Base-by-base conservation (phyloP, 306 rosid species). In the Pueraria montana region DNA sequence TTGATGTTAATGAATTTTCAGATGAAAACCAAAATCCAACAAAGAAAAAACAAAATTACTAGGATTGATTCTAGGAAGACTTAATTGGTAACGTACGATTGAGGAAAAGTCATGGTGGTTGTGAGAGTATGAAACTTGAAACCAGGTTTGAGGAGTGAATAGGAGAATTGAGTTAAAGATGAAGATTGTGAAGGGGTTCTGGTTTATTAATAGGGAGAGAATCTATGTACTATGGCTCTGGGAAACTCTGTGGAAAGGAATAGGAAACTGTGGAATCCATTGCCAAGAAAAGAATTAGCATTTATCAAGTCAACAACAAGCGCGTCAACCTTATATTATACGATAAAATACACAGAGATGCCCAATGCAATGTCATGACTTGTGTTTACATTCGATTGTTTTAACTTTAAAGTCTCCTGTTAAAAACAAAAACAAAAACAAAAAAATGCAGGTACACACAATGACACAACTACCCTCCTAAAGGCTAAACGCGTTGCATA, bases 91-190 rank as follows among this genome's bases (percentile, higher is more conserved):
- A 64, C 84, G 5, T 82, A 86, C 86, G 4, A 6, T 77, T 61
- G 38, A 68, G 78, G n/a, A 16, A 32, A 58, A 6, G 2, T 40
- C 86, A 83, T 83, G 77, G 59, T 77, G 73, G 1, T 6, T 13
- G 18, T 6, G 62, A 7, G 68, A 13, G 34, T 52, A 34, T 1
- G 9, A 18, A 2, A 36, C 1, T 18, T 69, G 34, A 67, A 65
- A 36, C 0, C 1, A 8, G 49, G 16, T 16, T 7, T 32, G 73
- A 40, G 21, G 40, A 26, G 64, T 34, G 40, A 23, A 58, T 0
- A 23, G 34, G 17, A 12, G 67, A 61, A 1, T 13, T 26, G 18
- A 16, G 65, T 45, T 32, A 9, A 32, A 10, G 81, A 27, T n/a
- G 53, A 48, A 77, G 3, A 27, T 17, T 17, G 43, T 27, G 11